These are phyloP conservation scores for Penicillium sp. DNA, from an alignment of 2,329 filamentous ascomycete species.

Conservation along the genomic window DNA sequence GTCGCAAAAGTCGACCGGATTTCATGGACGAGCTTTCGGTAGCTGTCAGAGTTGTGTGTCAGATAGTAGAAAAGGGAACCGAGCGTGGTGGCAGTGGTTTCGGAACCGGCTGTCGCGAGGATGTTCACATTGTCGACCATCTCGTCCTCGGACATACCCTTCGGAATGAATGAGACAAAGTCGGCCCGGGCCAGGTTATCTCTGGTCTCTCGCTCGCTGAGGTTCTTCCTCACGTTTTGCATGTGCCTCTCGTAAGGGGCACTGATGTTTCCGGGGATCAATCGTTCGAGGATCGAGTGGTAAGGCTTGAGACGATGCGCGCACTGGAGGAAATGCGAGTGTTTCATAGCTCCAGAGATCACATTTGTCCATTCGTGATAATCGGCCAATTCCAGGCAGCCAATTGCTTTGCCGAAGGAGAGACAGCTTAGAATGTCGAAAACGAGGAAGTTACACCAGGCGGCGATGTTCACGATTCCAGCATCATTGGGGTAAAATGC, in stretches of 20 bases:
- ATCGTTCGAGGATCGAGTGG: not conserved
- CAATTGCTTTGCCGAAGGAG: constrained; percentile 26
- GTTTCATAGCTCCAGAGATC: constrained; percentile 16
- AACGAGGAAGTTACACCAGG: constrained; percentile 28
- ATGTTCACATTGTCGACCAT: constrained; percentile 12
- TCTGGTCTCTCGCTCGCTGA: not conserved
- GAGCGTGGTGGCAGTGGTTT: constrained; percentile 1
- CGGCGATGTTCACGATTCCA: constrained; percentile 20
- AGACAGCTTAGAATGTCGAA: constrained; percentile 32
- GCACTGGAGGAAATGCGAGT: constrained; percentile 8
- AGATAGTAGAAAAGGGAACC: constrained; percentile 7
- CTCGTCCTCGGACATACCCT: constrained; percentile 9
- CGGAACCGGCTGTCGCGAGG: not conserved
- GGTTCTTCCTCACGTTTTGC: not conserved
- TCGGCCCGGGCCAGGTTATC: not conserved
- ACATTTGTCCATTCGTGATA: constrained; percentile 33
- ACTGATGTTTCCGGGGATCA: not conserved
- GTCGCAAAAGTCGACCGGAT: not conserved
- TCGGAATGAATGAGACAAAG: constrained; percentile 1
- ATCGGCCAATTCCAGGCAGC: constrained; percentile 18
- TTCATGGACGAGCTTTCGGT: constrained; percentile 4
- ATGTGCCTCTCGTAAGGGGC: not conserved
- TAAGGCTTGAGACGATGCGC: constrained; percentile 14
- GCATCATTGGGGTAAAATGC: constrained; percentile 3
- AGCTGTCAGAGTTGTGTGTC: constrained; percentile 2